phyloP scores from a whole-genome alignment of 805 yeast genomes.

The Monosporozyma servazzii region DNA sequence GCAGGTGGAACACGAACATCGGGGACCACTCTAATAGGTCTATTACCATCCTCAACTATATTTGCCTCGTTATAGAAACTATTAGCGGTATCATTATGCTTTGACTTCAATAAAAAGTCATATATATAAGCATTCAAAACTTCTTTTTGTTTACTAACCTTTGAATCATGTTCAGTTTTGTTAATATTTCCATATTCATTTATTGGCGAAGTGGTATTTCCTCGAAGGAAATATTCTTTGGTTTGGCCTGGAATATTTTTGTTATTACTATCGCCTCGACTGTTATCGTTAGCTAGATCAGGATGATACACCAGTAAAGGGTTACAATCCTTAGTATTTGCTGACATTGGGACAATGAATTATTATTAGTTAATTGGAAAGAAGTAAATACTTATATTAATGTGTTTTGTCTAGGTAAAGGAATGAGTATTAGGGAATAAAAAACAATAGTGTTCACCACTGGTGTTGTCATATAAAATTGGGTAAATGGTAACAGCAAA shows the following conservation, averaged over 20 bases:
- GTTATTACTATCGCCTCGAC: neutral
- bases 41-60: conserved; percentile 26
- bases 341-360: neutral
- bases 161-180: neutral
- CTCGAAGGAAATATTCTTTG: neutral
- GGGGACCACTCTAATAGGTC: conserved; percentile 1
- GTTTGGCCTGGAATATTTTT: neutral
- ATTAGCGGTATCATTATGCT: conserved; percentile 62
- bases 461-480: no score
- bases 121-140: conserved; percentile 75
- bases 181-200: neutral
- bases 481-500: no score
- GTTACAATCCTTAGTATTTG: neutral
- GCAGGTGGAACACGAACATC: neutral
- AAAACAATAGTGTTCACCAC: no score
- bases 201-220: neutral
- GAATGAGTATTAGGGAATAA: no score
- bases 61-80: conserved; percentile 72
- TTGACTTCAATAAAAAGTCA: conserved; percentile 71
- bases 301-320: neutral
- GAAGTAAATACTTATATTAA: neutral
- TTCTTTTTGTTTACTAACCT: conserved; percentile 31
- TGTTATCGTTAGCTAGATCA: neutral
- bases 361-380: neutral
- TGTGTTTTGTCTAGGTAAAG: neutral